These are phyloP conservation scores for Alloascoidea africana DNA, from an alignment of 805 yeast genomes.

Conservation along the genomic window DNA sequence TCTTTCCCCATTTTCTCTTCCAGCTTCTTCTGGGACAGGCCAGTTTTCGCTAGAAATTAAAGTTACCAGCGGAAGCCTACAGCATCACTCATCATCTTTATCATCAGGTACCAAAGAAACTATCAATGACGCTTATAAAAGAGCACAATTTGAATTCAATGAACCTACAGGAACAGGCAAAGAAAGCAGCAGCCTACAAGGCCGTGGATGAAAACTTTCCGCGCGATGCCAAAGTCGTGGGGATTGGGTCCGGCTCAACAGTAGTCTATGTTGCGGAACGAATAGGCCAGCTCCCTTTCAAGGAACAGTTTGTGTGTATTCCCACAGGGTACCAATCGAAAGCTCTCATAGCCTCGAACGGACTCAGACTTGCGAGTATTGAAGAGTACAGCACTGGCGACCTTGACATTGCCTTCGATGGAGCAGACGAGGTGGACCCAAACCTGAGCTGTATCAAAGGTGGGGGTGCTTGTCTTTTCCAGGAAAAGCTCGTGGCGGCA, in stretches of 20 bases:
- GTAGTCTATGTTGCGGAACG: conserved; percentile 96
- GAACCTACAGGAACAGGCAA: conserved; percentile 54
- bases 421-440: conserved; percentile 92
- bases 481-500: conserved; percentile 86
- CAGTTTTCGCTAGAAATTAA: too few species aligned
- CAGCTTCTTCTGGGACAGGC: too few species aligned
- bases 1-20: too few species aligned
- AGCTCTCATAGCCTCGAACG: conserved; percentile 70
- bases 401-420: conserved; percentile 91
- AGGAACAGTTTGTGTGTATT: conserved; percentile 47
- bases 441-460: conserved; percentile 84
- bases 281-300: conserved; percentile 48
- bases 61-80: too few species aligned
- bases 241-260: conserved; percentile 95
- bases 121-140: too few species aligned
- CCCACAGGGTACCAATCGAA: conserved; percentile 97
- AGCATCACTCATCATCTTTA: too few species aligned
- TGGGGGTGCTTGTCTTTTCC: conserved; percentile 96
- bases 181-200: conserved; percentile 73
- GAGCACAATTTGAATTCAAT: too few species aligned
- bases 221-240: conserved; percentile 54
- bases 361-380: conserved; percentile 61
- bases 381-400: conserved; percentile 56
- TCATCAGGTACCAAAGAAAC: too few species aligned
- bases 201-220: conserved; percentile 88